These are phyloP conservation scores for Dioszegia hungarica DNA, from an alignment of 768 basidiomycete species.

Conservation along the genomic window DNA sequence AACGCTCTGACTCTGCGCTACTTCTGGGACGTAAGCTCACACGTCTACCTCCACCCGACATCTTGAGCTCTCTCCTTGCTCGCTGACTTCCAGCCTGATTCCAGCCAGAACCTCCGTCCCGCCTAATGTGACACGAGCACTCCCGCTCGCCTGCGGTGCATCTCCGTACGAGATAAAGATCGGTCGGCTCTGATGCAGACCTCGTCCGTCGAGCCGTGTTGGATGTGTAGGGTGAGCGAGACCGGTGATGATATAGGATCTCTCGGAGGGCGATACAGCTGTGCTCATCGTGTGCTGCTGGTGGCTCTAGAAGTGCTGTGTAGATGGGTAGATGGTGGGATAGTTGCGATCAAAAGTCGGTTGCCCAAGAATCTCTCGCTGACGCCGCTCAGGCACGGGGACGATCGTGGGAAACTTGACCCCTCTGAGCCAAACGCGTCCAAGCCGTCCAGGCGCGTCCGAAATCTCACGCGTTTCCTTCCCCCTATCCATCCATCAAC, in stretches of 20 bases:
- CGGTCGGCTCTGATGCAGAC: conserved; percentile 25
- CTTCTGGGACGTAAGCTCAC: conserved; percentile 24
- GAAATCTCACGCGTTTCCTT: background rate
- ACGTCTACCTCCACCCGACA: conserved; percentile 46
- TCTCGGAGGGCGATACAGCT: conserved; percentile 40
- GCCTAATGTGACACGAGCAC: conserved; percentile 31
- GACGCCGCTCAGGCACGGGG: background rate
- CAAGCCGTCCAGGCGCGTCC: background rate
- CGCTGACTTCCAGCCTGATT: conserved; percentile 44
- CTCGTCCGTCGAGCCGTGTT: conserved; percentile 39
- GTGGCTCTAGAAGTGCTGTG: background rate
- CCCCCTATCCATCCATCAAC: background rate
- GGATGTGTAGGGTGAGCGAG: conserved; percentile 35
- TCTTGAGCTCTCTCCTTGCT: conserved; percentile 33
- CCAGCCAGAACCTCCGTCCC: conserved; percentile 46
- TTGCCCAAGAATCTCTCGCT: no score
- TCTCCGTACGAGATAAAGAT: conserved; percentile 40
- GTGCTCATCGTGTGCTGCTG: conserved; percentile 8
- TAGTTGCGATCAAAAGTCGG: no score
- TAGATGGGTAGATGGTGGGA: no score
- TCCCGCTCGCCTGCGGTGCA: conserved; percentile 45
- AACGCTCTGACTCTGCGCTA: background rate
- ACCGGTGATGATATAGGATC: conserved; percentile 42
- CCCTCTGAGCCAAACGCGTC: background rate
- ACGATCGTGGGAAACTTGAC: conserved; percentile 5